A percentile compares a stretch with the other conserved stretches of the same genome.
phyloP scores from a whole-genome alignment of 140 eudicot genomes.

The Stevia rebaudiana region DNA sequence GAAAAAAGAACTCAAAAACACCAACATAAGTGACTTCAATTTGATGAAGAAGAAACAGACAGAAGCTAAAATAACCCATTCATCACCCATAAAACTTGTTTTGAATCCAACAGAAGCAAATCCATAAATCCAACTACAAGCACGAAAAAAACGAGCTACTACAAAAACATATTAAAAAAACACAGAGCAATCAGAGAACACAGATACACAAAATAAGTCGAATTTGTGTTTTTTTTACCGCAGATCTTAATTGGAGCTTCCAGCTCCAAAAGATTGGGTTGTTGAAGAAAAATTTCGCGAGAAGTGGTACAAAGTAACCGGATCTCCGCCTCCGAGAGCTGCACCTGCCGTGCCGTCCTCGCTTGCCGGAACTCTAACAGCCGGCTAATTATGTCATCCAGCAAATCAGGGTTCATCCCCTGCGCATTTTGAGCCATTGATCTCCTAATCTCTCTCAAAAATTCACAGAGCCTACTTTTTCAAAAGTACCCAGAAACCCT shows the following conservation, averaged over 20 bases:
- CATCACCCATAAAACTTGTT: not conserved
- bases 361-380: constrained; percentile 68
- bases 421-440: constrained; percentile 52
- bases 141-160: not conserved
- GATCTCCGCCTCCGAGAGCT: constrained; percentile 86
- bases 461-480: constrained; percentile 5
- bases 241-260: constrained; percentile 97
- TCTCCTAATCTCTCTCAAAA: not conserved
- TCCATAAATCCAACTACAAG: constrained; percentile 6
- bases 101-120: not conserved
- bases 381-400: constrained; percentile 69
- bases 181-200: not conserved
- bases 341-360: constrained; percentile 69
- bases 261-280: constrained; percentile 81
- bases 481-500: constrained; percentile 12
- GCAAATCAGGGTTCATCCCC: constrained; percentile 55
- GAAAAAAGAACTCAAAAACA: not conserved
- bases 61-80: constrained; percentile 4
- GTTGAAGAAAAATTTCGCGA: constrained; percentile 64
- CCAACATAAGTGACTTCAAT: not conserved
- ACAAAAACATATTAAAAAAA: not conserved
- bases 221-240: constrained; percentile 37
- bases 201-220: not conserved
- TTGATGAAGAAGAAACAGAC: not conserved
- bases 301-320: constrained; percentile 57